Evolutionary conservation across 2,329 filamentous ascomycete species (phyloP).

Genomic region (Chaetomiaceae sp.): DNA sequence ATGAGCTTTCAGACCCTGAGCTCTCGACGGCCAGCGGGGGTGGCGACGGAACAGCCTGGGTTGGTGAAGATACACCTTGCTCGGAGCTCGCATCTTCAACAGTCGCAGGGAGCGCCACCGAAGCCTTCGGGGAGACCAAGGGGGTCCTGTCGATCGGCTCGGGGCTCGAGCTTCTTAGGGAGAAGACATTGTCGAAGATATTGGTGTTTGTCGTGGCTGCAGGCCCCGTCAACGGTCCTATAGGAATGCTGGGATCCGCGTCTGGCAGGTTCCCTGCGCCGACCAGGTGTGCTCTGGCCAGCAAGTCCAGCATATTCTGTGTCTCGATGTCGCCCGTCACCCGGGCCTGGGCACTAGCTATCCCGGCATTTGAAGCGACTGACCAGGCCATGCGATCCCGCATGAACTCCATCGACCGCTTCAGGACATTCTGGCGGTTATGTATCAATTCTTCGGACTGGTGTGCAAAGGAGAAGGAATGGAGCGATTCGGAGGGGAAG

Average conservation of each 20-base stretch:
- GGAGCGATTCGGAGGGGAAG: slow-evolving; percentile 91
- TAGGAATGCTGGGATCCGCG: slow-evolving; percentile 37
- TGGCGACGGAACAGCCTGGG: slow-evolving; percentile 4
- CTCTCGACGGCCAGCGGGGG: slow-evolving; percentile 22
- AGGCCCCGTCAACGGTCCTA: slow-evolving; percentile 75
- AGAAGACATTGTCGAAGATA: slow-evolving; percentile 79
- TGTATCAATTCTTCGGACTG: slow-evolving; percentile 90
- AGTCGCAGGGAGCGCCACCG: slow-evolving; percentile 17
- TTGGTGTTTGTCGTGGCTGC: slow-evolving; percentile 69
- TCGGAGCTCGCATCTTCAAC: neutral
- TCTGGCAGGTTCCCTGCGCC: slow-evolving; percentile 59
- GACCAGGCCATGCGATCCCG: slow-evolving; percentile 84
- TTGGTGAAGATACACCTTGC: neutral
- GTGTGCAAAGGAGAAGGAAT: slow-evolving; percentile 97
- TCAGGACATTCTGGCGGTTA: slow-evolving; percentile 86
- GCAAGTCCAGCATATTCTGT: slow-evolving; percentile 84
- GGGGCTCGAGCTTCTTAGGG: slow-evolving; percentile 48
- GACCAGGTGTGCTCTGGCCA: slow-evolving; percentile 76
- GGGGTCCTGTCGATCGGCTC: slow-evolving; percentile 39
- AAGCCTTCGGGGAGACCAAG: slow-evolving; percentile 30
- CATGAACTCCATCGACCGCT: slow-evolving; percentile 95
- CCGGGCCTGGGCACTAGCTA: slow-evolving; percentile 79
- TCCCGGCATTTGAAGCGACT: slow-evolving; percentile 61
- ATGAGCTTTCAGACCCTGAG: slow-evolving; percentile 45
- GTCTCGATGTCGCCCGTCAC: slow-evolving; percentile 78